Percentiles rank a stretch among this genome's conserved stretches.
phyloP scores from a whole-genome alignment of 1,284 basidiomycete genomes.

The Erythrobasidium hasegawianum region DNA sequence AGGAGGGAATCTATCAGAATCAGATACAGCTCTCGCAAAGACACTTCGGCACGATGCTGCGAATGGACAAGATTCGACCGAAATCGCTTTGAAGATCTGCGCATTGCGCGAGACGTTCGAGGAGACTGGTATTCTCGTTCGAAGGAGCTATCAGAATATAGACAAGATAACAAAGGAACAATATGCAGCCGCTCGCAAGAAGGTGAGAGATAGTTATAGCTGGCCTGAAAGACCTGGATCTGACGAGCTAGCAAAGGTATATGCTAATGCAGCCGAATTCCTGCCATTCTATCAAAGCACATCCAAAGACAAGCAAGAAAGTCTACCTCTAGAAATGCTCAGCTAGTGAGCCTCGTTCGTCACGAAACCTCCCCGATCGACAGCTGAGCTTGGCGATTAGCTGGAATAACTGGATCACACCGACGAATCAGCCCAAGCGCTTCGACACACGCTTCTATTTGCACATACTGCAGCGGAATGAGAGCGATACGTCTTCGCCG shows the following conservation, averaged over 20 bases:
- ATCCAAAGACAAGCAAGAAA: neutral
- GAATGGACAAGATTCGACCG: neutral
- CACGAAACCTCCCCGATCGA: too few relatives aligned
- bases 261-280: neutral
- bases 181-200: conserved; percentile 24
- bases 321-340: conserved; percentile 16
- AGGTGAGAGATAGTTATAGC: too few relatives aligned
- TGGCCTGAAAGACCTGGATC: too few relatives aligned
- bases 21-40: conserved; percentile 4
- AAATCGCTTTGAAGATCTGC: conserved; percentile 32
- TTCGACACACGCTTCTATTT: conserved; percentile 46
- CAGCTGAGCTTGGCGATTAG: neutral
- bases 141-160: conserved; percentile 13
- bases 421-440: conserved; percentile 36
- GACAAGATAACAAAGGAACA: conserved; percentile 3
- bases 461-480: conserved; percentile 36
- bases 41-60: neutral
- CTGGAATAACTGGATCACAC: conserved; percentile 33
- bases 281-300: conserved; percentile 7
- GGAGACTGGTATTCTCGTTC: conserved; percentile 43
- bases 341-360: neutral
- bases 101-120: conserved; percentile 45
- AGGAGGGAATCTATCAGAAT: conserved; percentile 23
- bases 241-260: too few relatives aligned
- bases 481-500: conserved; percentile 7